phyloP scores from a whole-genome alignment of 2,329 filamentous ascomycete species.

The Stemphylium beticola region DNA sequence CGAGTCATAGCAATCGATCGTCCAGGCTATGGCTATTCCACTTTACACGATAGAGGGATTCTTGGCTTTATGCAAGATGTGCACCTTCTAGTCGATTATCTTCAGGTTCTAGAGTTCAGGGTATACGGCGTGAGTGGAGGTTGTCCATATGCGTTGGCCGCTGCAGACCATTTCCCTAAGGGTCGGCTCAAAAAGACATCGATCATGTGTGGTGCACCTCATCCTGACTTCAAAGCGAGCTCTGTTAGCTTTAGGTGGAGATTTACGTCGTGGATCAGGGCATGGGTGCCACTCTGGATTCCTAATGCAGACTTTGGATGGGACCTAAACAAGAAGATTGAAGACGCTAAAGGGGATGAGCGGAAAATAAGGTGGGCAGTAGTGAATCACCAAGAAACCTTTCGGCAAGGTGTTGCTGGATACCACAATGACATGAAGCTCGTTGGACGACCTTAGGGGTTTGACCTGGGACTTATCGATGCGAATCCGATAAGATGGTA shows the following conservation, averaged over 20 bases:
- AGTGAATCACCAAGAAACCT: not conserved
- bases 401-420: not conserved
- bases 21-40: not conserved
- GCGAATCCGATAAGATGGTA: slow-evolving; percentile 1
- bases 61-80: not conserved
- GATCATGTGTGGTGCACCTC: not conserved
- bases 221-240: not conserved
- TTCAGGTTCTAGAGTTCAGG: not conserved
- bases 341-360: not conserved
- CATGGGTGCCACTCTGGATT: not conserved
- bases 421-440: not conserved
- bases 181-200: not conserved
- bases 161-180: not conserved
- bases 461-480: not conserved
- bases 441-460: not conserved
- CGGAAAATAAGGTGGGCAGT: not conserved
- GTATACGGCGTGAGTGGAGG: not conserved
- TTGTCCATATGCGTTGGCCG: not conserved
- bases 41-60: not conserved
- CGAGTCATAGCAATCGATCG: not conserved
- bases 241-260: not conserved
- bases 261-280: not conserved
- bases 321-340: not conserved
- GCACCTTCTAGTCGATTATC: not conserved
- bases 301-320: not conserved